Base-by-base conservation (phyloP, 163 green algal species). In the Chlamydomonas reinhardtii region DNA sequence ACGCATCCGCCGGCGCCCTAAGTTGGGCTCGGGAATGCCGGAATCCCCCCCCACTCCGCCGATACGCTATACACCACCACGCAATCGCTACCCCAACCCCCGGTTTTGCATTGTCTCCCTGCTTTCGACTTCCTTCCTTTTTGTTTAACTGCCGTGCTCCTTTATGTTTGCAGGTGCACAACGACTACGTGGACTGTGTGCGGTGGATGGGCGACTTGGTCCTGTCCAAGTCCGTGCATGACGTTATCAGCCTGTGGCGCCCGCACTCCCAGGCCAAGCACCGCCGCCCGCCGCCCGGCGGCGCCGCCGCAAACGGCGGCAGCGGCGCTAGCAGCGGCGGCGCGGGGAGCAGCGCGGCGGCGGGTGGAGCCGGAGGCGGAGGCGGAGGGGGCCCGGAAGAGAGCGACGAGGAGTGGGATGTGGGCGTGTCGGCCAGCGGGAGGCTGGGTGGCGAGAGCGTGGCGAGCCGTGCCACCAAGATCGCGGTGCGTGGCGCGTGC, bases 121-220 rank as follows among this genome's bases (percentile, higher is more conserved):
- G n/a, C n/a, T n/a, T n/a, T n/a, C n/a, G n/a, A n/a, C n/a, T n/a
- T n/a, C n/a, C n/a, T n/a, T n/a, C n/a, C n/a, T n/a, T n/a, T n/a
- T n/a, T n/a, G n/a, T n/a, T n/a, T n/a, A n/a, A n/a, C n/a, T n/a
- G n/a, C n/a, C n/a, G n/a, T n/a, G n/a, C n/a, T n/a, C 62, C 62
- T 43, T 48, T 48, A 5, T 8, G 8, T 14, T 29, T 29, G 59
- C 82, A 95, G 82, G 87, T 98, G 32, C 97, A 99, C 88, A 86
- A 79, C 35, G 91, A 97, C 83, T 99, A 98, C 81, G 94, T 99
- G 35, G 97, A 99, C 92, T 99, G 96, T 81, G 94, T 97, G 62
- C 89, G 94, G 22, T 99, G 95, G 94, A 82, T 97, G 66, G 97
- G 97, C 0, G 94, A 98, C 88, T 81, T 97, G 66, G 54, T 98